Evolutionary conservation across 306 rosid genomes (phyloP).

Genomic region (Sindora glabra): DNA sequence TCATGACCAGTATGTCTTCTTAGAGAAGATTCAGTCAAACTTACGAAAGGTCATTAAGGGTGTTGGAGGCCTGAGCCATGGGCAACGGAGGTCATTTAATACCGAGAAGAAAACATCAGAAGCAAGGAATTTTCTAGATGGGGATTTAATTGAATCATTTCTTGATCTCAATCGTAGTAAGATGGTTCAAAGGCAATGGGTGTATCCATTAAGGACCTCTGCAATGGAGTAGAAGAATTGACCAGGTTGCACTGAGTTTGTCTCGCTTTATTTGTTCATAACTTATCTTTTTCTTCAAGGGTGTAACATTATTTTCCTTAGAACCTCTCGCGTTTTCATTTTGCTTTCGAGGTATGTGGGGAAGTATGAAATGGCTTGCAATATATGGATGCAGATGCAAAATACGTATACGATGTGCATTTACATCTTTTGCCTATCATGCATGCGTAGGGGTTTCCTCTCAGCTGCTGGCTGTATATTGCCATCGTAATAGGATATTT

Average conservation of each 20-base stretch:
- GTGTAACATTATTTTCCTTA: no score
- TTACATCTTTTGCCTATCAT: no score
- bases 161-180: slow-evolving; percentile 77
- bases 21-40: slow-evolving; percentile 87
- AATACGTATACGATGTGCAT: slow-evolving; percentile 31
- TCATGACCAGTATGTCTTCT: slow-evolving; percentile 68
- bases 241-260: slow-evolving; percentile 75
- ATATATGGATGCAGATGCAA: no score
- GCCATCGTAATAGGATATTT: no score
- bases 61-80: slow-evolving; percentile 93
- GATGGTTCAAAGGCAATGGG: slow-evolving; percentile 75
- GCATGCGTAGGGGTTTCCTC: no score
- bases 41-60: slow-evolving; percentile 91
- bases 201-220: slow-evolving; percentile 85
- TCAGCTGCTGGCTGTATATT: no score
- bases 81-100: slow-evolving; percentile 95
- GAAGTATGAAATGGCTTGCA: slow-evolving; percentile 18
- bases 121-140: slow-evolving; percentile 83
- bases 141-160: slow-evolving; percentile 93
- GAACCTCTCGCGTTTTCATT: no score
- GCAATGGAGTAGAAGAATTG: slow-evolving; percentile 91
- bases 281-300: no score
- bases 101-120: slow-evolving; percentile 82
- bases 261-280: not conserved
- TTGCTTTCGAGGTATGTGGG: slow-evolving; percentile 66